Base-by-base conservation (phyloP, 441 rosid genomes). In the Pelargonium fulgidum region DNA sequence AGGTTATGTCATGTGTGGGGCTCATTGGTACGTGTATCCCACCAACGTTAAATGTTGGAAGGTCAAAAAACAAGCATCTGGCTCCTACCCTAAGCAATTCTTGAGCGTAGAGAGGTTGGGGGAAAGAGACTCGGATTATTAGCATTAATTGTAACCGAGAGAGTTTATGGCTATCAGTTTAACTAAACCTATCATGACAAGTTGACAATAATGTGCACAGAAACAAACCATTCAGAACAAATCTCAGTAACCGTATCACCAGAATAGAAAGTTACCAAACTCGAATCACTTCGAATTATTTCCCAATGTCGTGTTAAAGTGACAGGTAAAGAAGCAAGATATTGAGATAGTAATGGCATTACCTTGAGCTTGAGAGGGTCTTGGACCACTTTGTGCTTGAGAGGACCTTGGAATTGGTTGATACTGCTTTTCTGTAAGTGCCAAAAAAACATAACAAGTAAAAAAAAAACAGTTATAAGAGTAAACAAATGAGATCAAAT, bases 351-450 rank as follows among this genome's bases (percentile, higher is more conserved):
- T 2, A 13, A 36, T 20, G 24, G 63, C 33, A 61, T 61, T 61
- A 61, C 64, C 64, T 61, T 61, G 64, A 61, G 36, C 64, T 22
- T 20, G 33, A 24, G 64, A 61, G 64, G 64, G 64, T 61, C 64
- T 61, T 11, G 64, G 36, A n/a, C 26, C 64, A 58, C 70, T 52
- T 29, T 56, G 58, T 12, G 17, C 66, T 14, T 45, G 39, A 17
- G 58, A 54, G 10, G 20, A 20, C 24, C 1, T 24, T 33, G 36
- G 29, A n/a, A 39, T 50, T 56, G 74, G 54, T 54, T 56, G 65
- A 58, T 65, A 39, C 16, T 54, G 64, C 73, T 69, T 39, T 13
- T 62, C 72, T 62, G 72, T 17, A 33, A 61, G 22, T 61, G 6
- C 36, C 16, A 62, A 58, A 42, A 16, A 14, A 62, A 62, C 2